Percentiles rank a stretch among this genome's conserved stretches.
Conservation (phyloP, 768 basidiomycete species). For the Kondoa subrosea region DNA sequence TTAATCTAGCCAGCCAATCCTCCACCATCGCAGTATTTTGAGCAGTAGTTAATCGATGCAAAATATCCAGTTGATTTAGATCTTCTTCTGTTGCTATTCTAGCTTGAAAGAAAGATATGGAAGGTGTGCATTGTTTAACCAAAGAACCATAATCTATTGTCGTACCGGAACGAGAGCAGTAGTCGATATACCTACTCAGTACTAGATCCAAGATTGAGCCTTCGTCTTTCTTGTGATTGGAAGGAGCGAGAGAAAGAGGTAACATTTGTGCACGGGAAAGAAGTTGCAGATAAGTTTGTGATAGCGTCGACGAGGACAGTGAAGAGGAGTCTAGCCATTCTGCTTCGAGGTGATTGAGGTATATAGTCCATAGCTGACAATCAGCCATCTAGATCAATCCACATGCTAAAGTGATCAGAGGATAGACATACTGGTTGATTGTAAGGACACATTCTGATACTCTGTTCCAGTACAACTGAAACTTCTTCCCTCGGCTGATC, state of each 20-base stretch:
- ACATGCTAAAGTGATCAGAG: background rate
- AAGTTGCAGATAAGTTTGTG: background rate
- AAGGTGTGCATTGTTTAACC: background rate
- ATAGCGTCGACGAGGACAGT: background rate
- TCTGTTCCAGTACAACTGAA: background rate
- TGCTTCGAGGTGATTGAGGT: background rate
- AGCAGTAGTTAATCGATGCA: background rate
- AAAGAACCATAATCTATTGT: background rate
- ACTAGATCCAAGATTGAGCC: background rate
- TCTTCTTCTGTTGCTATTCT: background rate
- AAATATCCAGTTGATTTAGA: background rate
- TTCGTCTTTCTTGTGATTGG: too few species aligned
- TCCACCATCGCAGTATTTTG: background rate
- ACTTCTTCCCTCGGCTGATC: background rate
- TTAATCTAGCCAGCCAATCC: background rate
- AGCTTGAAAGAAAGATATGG: background rate
- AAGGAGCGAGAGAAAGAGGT: background rate
- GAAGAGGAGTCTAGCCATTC: background rate
- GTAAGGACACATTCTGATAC: background rate
- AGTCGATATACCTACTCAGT: background rate
- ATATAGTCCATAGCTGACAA: background rate
- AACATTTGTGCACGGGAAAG: background rate
- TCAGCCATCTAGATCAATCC: too few species aligned
- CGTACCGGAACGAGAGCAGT: background rate
- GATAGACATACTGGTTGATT: background rate